Evolutionary conservation across 78 protist genomes (phyloP).

Genomic region (Pelomyxa schiedti): DNA sequence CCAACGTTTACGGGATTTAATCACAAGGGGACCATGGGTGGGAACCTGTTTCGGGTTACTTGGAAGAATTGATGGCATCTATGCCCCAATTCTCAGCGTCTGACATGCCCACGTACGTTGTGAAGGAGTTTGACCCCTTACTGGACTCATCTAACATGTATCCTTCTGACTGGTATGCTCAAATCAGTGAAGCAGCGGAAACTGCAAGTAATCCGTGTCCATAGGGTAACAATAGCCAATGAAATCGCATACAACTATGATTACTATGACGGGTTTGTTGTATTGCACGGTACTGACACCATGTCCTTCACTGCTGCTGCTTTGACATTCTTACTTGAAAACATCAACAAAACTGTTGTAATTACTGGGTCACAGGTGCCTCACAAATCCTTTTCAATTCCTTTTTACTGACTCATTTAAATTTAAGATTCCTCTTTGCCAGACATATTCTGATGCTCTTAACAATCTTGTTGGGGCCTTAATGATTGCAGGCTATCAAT

Average conservation of each 20-base stretch:
- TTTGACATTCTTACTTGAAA: constrained; percentile 73
- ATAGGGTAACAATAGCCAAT: no score
- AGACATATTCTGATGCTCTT: constrained; percentile 10
- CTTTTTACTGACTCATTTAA: not conserved
- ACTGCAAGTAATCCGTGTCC: no score
- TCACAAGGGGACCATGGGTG: not conserved
- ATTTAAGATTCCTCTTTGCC: not conserved
- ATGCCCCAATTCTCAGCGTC: constrained; percentile 29
- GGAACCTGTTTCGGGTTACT: not conserved
- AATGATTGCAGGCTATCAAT: not conserved
- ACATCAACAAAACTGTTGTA: constrained; percentile 73
- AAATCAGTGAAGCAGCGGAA: no score
- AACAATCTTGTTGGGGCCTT: not conserved
- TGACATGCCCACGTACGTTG: constrained; percentile 23
- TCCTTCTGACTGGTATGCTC: no score
- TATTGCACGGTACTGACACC: constrained; percentile 82
- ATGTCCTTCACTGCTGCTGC: constrained; percentile 83
- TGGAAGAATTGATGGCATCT: constrained; percentile 6
- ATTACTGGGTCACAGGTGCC: constrained; percentile 85
- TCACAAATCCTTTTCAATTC: constrained; percentile 3
- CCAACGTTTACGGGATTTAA: not conserved
- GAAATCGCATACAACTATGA: constrained; percentile 50
- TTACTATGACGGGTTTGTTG: constrained; percentile 72
- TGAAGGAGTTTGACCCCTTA: constrained; percentile 64
- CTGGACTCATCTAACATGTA: constrained; percentile 73